Base-by-base conservation (phyloP, 75 land plant species). In the Ceratopteris richardii region DNA sequence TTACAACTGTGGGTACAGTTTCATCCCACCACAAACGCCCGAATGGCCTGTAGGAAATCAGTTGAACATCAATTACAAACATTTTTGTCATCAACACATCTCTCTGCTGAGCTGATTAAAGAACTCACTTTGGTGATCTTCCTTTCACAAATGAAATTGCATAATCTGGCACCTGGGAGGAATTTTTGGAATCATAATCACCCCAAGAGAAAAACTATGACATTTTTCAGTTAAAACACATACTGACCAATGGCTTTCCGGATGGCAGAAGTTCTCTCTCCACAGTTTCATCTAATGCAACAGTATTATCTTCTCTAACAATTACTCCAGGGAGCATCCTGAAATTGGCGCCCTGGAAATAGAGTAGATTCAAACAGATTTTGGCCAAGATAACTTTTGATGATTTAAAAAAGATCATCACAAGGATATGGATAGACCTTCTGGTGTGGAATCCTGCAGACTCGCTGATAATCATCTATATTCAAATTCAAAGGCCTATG, bases 1-100 rank as follows among this genome's bases (percentile, higher is more conserved):
- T 82, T 22, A 93, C 64, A 9, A 93, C 87, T 21, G 98, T 93
- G 50, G 98, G 66, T 24, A 89, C 87, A 21, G 85, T 86, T 58
- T 95, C 97, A 73, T 95, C 99, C 96, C 97, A 95, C 99, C 99
- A 95, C 47, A 95, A 57, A 13, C 99, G 74, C 44, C 77, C 88
- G 66, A 90, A 90, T 31, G 97, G 97, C 56, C 99, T 92, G 66
- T 46, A 64, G 31, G 29, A 26, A 33, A 55, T 30, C 6, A 29
- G 58, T 41, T 1, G 44, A 44, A 58, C 2, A 14, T 59, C 9
- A 58, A 63, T 24, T n/a, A 47, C 57, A 52, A 50, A n/a, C n/a
- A n/a, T n/a, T n/a, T n/a, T n/a, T n/a, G n/a, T n/a, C n/a, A n/a
- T n/a, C n/a, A n/a, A n/a, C n/a, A n/a, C n/a, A n/a, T n/a, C n/a